Conservation (phyloP, 306 rosid species). For the Quercus agrifolia region DNA sequence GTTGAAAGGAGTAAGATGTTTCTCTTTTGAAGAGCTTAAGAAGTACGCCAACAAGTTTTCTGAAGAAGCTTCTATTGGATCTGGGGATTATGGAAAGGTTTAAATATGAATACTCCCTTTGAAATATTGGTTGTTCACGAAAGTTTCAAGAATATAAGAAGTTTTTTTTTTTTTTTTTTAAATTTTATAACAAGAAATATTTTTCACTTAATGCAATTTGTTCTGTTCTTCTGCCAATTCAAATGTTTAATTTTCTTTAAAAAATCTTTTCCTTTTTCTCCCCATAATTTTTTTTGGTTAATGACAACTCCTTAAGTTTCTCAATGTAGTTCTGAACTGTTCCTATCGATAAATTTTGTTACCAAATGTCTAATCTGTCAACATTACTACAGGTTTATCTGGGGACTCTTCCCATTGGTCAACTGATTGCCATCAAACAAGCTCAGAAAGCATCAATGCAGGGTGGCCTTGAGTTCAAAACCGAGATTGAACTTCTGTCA, state of each 20-base stretch:
- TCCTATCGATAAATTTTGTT: background rate
- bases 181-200: too few species aligned
- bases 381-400: constrained; percentile 31
- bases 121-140: background rate
- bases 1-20: constrained; percentile 47
- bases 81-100: constrained; percentile 69
- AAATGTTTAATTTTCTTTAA: too few species aligned
- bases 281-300: too few species aligned
- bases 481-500: constrained; percentile 56
- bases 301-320: background rate
- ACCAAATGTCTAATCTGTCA: background rate
- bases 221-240: too few species aligned
- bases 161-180: too few species aligned
- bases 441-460: constrained; percentile 34
- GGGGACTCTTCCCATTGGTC: constrained; percentile 37
- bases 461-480: constrained; percentile 39
- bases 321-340: background rate
- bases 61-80: constrained; percentile 41
- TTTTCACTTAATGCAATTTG: too few species aligned
- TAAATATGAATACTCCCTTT: background rate
- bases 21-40: constrained; percentile 56
- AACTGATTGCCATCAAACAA: constrained; percentile 46
- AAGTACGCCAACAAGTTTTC: constrained; percentile 48
- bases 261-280: too few species aligned
- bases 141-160: background rate